Evolutionary conservation across 2,329 filamentous ascomycete genomes (phyloP).

Genomic region (Apiospora aurea): DNA sequence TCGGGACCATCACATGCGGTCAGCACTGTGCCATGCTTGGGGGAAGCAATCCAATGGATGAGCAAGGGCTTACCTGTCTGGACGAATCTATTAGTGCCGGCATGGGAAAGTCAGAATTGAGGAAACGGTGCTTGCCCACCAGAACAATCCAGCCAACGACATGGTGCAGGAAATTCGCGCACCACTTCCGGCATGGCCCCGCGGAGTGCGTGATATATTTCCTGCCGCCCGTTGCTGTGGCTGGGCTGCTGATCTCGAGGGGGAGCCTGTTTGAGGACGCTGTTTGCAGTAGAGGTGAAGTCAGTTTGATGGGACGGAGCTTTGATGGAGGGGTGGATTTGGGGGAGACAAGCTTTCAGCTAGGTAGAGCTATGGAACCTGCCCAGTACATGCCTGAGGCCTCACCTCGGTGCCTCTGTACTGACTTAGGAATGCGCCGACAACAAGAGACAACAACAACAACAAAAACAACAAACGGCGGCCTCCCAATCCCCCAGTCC

Average conservation of each 20-base stretch:
- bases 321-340: neutral
- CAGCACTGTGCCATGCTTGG: slow-evolving; percentile 17
- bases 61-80: neutral
- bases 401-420: neutral
- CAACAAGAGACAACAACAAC: neutral
- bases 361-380: neutral
- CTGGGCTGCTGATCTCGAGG: slow-evolving; percentile 10
- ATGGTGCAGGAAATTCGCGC: slow-evolving; percentile 22
- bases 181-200: slow-evolving; percentile 23
- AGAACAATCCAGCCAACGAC: neutral
- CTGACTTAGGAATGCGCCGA: slow-evolving; percentile 1
- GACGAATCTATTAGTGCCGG: slow-evolving; percentile 4
- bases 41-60: neutral
- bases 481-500: neutral
- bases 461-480: neutral
- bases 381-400: no score
- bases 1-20: slow-evolving; percentile 20
- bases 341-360: neutral
- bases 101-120: slow-evolving; percentile 13
- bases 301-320: slow-evolving; percentile 3
- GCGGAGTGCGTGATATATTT: slow-evolving; percentile 15
- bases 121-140: neutral
- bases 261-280: neutral
- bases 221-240: neutral
- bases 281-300: slow-evolving; percentile 7